Evolutionary conservation across 2,329 filamentous ascomycete genomes (phyloP).

Genomic region (Alternaria consortialis): DNA sequence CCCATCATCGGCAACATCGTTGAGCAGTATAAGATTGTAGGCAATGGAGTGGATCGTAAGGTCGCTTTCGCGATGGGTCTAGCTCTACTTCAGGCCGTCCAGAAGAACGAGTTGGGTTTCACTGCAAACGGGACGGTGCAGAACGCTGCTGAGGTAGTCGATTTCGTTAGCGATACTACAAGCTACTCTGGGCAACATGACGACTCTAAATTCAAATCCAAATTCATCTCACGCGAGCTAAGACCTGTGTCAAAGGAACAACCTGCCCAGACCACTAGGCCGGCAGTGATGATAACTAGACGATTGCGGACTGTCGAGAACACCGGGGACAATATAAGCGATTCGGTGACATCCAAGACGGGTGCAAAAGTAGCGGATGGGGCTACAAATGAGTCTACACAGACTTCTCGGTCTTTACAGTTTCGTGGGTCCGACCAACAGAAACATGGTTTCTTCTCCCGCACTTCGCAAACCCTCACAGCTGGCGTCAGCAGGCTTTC

Average conservation of each 20-base stretch:
- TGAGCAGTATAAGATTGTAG: conserved; percentile 72
- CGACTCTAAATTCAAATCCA: not conserved
- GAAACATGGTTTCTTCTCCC: not conserved
- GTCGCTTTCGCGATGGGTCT: conserved; percentile 73
- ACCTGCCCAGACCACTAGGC: not conserved
- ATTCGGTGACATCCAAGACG: too few relatives aligned
- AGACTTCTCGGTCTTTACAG: not conserved
- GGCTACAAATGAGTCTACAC: too few relatives aligned
- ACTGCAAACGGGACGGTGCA: not conserved
- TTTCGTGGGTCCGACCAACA: not conserved
- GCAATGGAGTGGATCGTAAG: conserved; percentile 78
- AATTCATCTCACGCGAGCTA: not conserved
- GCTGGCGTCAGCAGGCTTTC: not conserved
- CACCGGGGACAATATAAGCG: not conserved
- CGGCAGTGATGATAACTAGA: not conserved
- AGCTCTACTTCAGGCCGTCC: conserved; percentile 52
- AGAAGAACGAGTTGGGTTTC: not conserved
- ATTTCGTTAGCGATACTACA: not conserved
- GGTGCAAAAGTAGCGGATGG: not conserved
- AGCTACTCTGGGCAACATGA: not conserved
- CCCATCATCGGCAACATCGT: conserved; percentile 67
- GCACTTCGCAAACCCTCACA: not conserved
- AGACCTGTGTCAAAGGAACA: not conserved
- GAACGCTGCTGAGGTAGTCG: not conserved
- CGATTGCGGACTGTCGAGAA: not conserved